Evolutionary conservation across 2,329 filamentous ascomycete species (phyloP).

Genomic region (Pseudogymnoascus sp.): DNA sequence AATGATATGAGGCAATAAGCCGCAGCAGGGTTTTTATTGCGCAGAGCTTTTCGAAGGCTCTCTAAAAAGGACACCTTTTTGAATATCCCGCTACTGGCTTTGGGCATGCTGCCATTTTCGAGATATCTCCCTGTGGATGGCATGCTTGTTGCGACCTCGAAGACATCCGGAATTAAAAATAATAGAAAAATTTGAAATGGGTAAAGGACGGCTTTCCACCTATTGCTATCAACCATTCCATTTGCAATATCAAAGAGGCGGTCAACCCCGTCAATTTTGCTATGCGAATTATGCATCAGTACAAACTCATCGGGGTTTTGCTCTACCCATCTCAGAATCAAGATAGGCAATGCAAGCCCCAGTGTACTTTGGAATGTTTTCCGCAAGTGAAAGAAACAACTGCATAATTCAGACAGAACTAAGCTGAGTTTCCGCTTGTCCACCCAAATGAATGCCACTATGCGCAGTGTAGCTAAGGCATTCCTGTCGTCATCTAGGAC

Average conservation of each 20-base stretch:
- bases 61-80: slow-evolving; percentile 62
- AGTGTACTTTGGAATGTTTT: slow-evolving; percentile 56
- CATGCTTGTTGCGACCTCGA: slow-evolving; percentile 60
- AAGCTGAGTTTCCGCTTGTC: slow-evolving; percentile 52
- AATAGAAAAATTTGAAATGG: slow-evolving; percentile 55
- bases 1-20: slow-evolving; percentile 57
- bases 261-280: slow-evolving; percentile 56
- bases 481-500: slow-evolving; percentile 25
- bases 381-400: slow-evolving; percentile 57
- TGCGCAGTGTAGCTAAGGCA: slow-evolving; percentile 46
- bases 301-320: slow-evolving; percentile 57
- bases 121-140: slow-evolving; percentile 5
- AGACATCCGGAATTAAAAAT: slow-evolving; percentile 58
- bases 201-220: slow-evolving; percentile 46
- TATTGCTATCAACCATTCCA: slow-evolving; percentile 48
- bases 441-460: slow-evolving; percentile 56
- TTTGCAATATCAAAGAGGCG: slow-evolving; percentile 62
- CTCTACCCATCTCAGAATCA: slow-evolving; percentile 59
- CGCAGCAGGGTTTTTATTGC: slow-evolving; percentile 57
- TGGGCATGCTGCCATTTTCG: slow-evolving; percentile 36
- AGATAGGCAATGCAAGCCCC: slow-evolving; percentile 50
- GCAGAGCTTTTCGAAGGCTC: slow-evolving; percentile 50
- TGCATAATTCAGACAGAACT: slow-evolving; percentile 57
- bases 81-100: slow-evolving; percentile 50
- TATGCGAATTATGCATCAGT: slow-evolving; percentile 49